phyloP scores from a whole-genome alignment of 352 stramenopile species.

The Phytophthora constricta region DNA sequence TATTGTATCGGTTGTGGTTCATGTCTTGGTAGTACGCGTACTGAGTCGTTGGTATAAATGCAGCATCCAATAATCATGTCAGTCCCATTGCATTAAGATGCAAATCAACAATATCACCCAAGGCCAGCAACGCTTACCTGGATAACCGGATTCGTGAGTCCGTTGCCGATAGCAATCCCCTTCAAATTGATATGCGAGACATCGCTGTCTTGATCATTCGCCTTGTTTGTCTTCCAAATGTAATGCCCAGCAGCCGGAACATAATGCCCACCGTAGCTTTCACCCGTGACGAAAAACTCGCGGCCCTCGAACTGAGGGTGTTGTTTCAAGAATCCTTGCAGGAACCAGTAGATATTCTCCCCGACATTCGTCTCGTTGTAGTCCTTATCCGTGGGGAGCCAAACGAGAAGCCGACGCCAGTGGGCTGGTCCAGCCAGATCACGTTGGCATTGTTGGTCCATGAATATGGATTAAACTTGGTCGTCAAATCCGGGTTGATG shows the following conservation, averaged over 20 bases:
- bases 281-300: slow-evolving; percentile 57
- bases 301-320: slow-evolving; percentile 54
- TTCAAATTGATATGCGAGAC: slow-evolving; percentile 45
- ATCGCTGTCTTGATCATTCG: not conserved
- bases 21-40: slow-evolving; percentile 58
- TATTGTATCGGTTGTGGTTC: slow-evolving; percentile 62
- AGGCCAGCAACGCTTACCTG: slow-evolving; percentile 24
- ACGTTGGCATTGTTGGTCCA: slow-evolving; percentile 64
- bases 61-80: not conserved
- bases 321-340: slow-evolving; percentile 46
- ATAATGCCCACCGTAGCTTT: slow-evolving; percentile 67
- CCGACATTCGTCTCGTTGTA: slow-evolving; percentile 46
- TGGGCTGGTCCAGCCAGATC: slow-evolving; percentile 66
- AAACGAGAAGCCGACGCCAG: slow-evolving; percentile 54
- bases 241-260: slow-evolving; percentile 51
- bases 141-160: slow-evolving; percentile 47
- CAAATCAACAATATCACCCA: too few species aligned
- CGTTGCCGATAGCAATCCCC: slow-evolving; percentile 64
- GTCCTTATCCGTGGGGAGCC: slow-evolving; percentile 40
- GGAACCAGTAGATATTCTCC: slow-evolving; percentile 57
- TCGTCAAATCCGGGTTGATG: slow-evolving; percentile 42
- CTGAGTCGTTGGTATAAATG: too few species aligned
- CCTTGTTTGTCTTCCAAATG: slow-evolving; percentile 52
- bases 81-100: too few species aligned
- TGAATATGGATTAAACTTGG: slow-evolving; percentile 48